Conservation (phyloP, 176 grass and related monocot genomes). For the Oryza rufipogon region DNA sequence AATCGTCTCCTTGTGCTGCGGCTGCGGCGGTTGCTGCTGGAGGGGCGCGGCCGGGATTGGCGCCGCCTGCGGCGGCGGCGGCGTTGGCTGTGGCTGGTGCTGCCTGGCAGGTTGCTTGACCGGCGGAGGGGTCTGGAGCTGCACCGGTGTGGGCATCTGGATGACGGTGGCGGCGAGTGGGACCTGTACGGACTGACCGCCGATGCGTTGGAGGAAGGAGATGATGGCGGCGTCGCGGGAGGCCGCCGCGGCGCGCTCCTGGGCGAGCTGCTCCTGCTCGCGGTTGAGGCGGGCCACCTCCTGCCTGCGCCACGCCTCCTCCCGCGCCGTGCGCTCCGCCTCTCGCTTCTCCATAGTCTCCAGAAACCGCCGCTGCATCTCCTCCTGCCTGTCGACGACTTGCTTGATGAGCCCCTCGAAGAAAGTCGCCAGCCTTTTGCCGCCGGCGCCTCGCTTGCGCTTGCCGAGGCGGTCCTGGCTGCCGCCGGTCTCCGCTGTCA, state of each 20-base stretch:
- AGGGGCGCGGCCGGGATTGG: conserved; percentile 49
- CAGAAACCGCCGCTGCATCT: conserved; percentile 81
- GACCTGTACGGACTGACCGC: conserved; percentile 50
- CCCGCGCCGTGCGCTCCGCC: conserved; percentile 75
- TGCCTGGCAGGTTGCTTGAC: conserved; percentile 41
- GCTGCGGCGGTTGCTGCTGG: conserved; percentile 48
- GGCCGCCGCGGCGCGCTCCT: conserved; percentile 73
- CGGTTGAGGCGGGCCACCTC: conserved; percentile 82
- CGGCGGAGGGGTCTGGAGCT: conserved; percentile 29
- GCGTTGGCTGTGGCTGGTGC: conserved; percentile 19
- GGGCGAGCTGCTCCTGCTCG: conserved; percentile 82
- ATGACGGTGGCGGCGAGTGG: conserved; percentile 23
- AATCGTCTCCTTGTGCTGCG: conserved; percentile 28
- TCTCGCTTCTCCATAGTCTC: conserved; percentile 87
- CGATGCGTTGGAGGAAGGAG: conserved; percentile 83
- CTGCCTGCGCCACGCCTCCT: conserved; percentile 91
- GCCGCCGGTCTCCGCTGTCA: conserved; percentile 65
- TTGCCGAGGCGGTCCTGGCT: conserved; percentile 54
- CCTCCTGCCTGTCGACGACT: conserved; percentile 79
- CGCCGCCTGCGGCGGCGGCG: background rate
- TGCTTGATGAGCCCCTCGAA: conserved; percentile 88
- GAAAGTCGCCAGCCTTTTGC: conserved; percentile 74
- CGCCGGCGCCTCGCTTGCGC: conserved; percentile 53
- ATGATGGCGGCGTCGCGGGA: conserved; percentile 83
- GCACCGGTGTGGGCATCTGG: conserved; percentile 18